Evolutionary conservation across 2,329 filamentous ascomycete genomes (phyloP).

Genomic region (Aureobasidium sp.): DNA sequence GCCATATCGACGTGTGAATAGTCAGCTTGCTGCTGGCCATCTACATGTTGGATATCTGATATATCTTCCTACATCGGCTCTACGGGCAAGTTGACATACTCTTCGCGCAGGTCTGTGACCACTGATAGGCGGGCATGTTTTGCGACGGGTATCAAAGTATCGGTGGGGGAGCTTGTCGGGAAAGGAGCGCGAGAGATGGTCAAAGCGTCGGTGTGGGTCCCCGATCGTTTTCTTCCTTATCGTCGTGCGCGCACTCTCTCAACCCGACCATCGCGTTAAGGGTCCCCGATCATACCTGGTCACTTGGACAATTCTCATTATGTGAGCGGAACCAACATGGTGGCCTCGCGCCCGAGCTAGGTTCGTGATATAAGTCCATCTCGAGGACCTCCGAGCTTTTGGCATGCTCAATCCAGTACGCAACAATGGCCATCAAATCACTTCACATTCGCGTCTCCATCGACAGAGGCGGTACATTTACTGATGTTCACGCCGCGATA

Average conservation of each 20-base stretch:
- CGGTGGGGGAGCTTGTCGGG: neutral
- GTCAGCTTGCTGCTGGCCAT: neutral
- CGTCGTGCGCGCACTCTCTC: neutral
- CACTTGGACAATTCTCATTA: neutral
- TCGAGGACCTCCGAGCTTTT: neutral
- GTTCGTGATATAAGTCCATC: neutral
- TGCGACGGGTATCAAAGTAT: neutral
- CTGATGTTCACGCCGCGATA: slow-evolving; percentile 10
- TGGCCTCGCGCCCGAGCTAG: neutral
- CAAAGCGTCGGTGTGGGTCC: slow-evolving; percentile 10
- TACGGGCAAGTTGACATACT: neutral
- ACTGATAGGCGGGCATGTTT: neutral
- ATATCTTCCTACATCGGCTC: neutral
- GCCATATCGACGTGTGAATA: neutral
- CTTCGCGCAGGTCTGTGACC: neutral
- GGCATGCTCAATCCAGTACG: neutral
- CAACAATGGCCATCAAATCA: slow-evolving; percentile 13
- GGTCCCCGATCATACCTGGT: slow-evolving; percentile 5
- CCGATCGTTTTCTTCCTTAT: neutral
- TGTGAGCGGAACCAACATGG: neutral
- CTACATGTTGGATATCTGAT: neutral
- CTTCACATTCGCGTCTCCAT: slow-evolving; percentile 11
- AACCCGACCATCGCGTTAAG: neutral
- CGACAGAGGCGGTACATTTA: slow-evolving; percentile 14
- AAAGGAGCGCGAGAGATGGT: neutral